Evolutionary conservation across 495 filamentous ascomycete genomes (phyloP).

Genomic region (Barbatosphaeria neglecta): DNA sequence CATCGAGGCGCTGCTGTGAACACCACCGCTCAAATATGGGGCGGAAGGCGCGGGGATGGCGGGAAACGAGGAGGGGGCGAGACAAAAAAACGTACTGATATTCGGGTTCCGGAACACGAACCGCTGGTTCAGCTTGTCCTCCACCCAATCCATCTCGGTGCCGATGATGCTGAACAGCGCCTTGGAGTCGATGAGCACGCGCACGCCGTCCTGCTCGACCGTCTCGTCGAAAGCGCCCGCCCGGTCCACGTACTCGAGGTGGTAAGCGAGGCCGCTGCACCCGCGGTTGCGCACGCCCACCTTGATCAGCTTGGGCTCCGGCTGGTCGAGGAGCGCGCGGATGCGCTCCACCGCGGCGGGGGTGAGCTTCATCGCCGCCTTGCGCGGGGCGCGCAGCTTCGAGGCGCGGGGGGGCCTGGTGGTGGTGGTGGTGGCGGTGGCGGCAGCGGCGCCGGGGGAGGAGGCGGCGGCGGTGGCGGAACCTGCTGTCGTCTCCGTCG

Average conservation of each 20-base stretch:
- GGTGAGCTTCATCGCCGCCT: slow-evolving; percentile 83
- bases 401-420: slow-evolving; percentile 26
- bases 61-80: neutral
- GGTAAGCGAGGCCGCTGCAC: slow-evolving; percentile 93
- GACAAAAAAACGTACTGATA: slow-evolving; percentile 61
- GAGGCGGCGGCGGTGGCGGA: slow-evolving; percentile 21
- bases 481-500: too few species aligned
- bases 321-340: slow-evolving; percentile 59
- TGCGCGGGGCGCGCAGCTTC: slow-evolving; percentile 64
- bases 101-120: slow-evolving; percentile 97
- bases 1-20: too few species aligned
- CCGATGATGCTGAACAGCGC: slow-evolving; percentile 96
- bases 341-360: slow-evolving; percentile 66
- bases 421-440: slow-evolving; percentile 2
- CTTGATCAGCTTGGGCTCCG: slow-evolving; percentile 81
- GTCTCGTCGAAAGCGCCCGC: slow-evolving; percentile 77
- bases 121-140: slow-evolving; percentile 78
- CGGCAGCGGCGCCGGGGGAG: slow-evolving; percentile 4
- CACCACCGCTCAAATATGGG: neutral
- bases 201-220: slow-evolving; percentile 92
- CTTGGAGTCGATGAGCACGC: slow-evolving; percentile 92
- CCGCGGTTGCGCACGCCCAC: slow-evolving; percentile 90
- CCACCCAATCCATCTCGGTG: slow-evolving; percentile 98
- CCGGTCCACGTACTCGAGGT: slow-evolving; percentile 91
- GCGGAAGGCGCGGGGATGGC: neutral